Base-by-base conservation (phyloP, 164 flowering plant genomes). In the Stephania cephalantha region DNA sequence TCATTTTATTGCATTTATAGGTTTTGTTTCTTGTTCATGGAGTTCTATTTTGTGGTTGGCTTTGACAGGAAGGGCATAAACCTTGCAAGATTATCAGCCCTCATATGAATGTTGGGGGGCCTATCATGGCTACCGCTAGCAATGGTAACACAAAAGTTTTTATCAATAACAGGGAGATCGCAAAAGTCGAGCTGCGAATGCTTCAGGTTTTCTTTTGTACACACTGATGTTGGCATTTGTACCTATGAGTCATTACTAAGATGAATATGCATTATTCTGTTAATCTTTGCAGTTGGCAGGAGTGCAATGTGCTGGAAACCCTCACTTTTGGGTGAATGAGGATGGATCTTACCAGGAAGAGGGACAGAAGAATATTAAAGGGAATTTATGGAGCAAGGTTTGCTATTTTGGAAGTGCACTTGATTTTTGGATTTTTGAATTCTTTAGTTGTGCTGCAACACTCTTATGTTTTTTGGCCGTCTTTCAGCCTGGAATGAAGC, bases 301-400 rank as follows among this genome's bases (percentile, higher is more conserved):
- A 72, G 98, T 95, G 73, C 97, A 92, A 71, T 91, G 97, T 87
- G 98, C 92, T 80, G 97, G 98, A 35, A 90, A 89, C 74, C 97
- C 98, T 29, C 93, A 91, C 82, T 93, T 95, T 80, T 95, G 99
- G 99, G 88, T 95, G 82, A 87, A 95, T 81, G 97, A 88, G 31
- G 99, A 95, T 80, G 99, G 99, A 15, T 91, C 98, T 42, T 93
- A 91, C 79, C 91, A 85, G 80, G 99, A 95, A 78, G 98, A 95
- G 81, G 99, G 99, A 58, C 97, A 91, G 79, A 90, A 90, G 84
- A 95, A 91, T 75, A 85, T 91, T 12, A 95, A 83, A 84, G 98
- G 99, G 25, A 86, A 87, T 80, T 86, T 95, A 22, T 95, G 99
- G 99, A 93, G 91, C 79, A 95, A 93, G 93, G 99, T 95, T 44